phyloP scores from a whole-genome alignment of 805 yeast genomes.

The Candida corydali region DNA sequence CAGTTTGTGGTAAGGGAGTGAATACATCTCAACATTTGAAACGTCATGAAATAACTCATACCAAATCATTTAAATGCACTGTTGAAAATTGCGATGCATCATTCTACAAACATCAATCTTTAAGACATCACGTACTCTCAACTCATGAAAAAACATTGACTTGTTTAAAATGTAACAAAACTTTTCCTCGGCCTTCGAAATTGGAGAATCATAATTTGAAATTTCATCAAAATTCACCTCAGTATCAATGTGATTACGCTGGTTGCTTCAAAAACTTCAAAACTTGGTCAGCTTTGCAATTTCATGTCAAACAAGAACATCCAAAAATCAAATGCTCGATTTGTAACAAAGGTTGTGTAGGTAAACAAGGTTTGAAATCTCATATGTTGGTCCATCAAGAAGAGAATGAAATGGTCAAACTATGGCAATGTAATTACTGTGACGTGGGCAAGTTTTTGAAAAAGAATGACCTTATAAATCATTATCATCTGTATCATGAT shows the following conservation, averaged over 20 bases:
- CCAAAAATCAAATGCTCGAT: constrained; percentile 60
- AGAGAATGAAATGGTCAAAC: constrained; percentile 42
- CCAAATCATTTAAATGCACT: constrained; percentile 55
- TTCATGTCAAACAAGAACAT: constrained; percentile 69
- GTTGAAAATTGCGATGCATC: constrained; percentile 59
- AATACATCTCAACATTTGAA: constrained; percentile 74
- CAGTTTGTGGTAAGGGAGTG: constrained; percentile 77
- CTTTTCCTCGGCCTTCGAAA: constrained; percentile 60
- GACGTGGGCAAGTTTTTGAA: constrained; percentile 44
- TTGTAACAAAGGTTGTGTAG: constrained; percentile 73
- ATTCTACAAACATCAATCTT: constrained; percentile 71
- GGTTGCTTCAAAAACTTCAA: constrained; percentile 59
- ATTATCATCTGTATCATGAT: constrained; percentile 50
- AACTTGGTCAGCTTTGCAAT: constrained; percentile 70
- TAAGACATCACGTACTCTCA: constrained; percentile 65
- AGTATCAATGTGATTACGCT: constrained; percentile 58
- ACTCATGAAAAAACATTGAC: constrained; percentile 55
- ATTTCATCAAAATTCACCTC: constrained; percentile 54
- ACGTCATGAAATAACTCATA: constrained; percentile 82
- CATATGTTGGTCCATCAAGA: constrained; percentile 71
- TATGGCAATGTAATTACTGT: constrained; percentile 68
- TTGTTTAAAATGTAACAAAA: constrained; percentile 61
- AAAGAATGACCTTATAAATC: constrained; percentile 54
- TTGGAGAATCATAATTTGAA: constrained; percentile 63
- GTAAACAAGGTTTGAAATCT: constrained; percentile 61